Evolutionary conservation across 2,329 filamentous ascomycete species (phyloP), one percentile per base, ranked within the genome.

Genomic region (Talaromyces pinophilus): DNA sequence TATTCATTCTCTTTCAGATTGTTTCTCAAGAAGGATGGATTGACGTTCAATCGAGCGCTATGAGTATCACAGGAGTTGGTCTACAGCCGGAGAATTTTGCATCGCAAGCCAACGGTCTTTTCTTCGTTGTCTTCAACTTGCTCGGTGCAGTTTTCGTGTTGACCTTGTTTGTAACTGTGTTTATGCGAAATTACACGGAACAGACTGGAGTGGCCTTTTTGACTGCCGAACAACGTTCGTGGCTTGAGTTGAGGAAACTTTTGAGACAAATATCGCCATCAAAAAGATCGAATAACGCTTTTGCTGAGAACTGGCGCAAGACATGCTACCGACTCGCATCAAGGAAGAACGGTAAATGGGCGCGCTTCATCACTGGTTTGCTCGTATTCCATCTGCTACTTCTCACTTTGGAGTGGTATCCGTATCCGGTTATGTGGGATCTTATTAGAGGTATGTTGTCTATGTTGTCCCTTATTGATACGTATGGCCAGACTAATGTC

Each of bases 161-260:
- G 75, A 99, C 95, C 0, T 83, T 99, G 75, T 99, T 99, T 78
- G 96, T 99, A 59, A 98, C 95, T 65, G 95, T 99, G 68, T 99
- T 99, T 78, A 99, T 99, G 95, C 92, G 95, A 68, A 99, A 97
- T 77, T 99, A 99, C 79, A 99, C 95, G 0, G 95, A 99, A 79
- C 93, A 98, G 79, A 99, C 95, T 0, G 95, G 95, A 1, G 95
- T 99, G 52, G 95, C 95, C 2, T 99, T 94, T 76, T 82, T 99
- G 72, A 99, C 95, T 0, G 90, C 93, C 0, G 95, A 99, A 73
- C 95, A 99, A 77, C 89, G 95, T 71, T 97, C 94, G 0, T 99
- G 95, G 95, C 86, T 99, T 15, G 95, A 99, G 77, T 80, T 99
- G 71, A 87, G 95, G 66, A 99, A 99, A 79, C 83, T 97, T 28